Evolutionary conservation across 345 rosid species (phyloP).

Genomic region (Acer yangbiense): DNA sequence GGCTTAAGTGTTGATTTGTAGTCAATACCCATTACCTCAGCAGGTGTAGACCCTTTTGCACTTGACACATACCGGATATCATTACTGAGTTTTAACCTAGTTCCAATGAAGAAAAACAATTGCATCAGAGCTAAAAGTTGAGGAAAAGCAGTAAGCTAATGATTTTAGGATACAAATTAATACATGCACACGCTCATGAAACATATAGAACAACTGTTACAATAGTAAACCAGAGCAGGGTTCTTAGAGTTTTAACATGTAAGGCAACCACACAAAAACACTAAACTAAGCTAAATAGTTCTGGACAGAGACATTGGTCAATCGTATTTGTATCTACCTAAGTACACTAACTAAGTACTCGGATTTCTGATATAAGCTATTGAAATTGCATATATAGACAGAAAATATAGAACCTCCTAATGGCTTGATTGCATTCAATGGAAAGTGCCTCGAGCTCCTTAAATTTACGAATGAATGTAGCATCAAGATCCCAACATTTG

Average conservation of each 20-base stretch:
- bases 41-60: constrained; percentile 56
- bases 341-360: too few species aligned
- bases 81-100: constrained; percentile 60
- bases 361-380: too few species aligned
- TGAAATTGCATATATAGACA: too few species aligned
- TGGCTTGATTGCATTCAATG: constrained; percentile 75
- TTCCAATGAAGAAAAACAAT: constrained; percentile 12
- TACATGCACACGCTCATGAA: neutral
- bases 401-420: constrained; percentile 48
- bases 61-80: constrained; percentile 56
- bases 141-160: too few species aligned
- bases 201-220: neutral
- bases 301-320: too few species aligned
- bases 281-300: too few species aligned
- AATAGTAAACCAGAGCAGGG: neutral
- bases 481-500: constrained; percentile 70
- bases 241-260: neutral
- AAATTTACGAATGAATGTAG: constrained; percentile 43
- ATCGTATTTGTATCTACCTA: too few species aligned
- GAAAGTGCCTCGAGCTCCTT: constrained; percentile 70
- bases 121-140: neutral
- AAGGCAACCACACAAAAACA: too few species aligned
- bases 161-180: neutral
- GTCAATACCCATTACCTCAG: constrained; percentile 53
- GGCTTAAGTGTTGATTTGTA: constrained; percentile 53